Evolutionary conservation across 106 monocot species (phyloP).

Genomic region (Dendrobium huoshanense): DNA sequence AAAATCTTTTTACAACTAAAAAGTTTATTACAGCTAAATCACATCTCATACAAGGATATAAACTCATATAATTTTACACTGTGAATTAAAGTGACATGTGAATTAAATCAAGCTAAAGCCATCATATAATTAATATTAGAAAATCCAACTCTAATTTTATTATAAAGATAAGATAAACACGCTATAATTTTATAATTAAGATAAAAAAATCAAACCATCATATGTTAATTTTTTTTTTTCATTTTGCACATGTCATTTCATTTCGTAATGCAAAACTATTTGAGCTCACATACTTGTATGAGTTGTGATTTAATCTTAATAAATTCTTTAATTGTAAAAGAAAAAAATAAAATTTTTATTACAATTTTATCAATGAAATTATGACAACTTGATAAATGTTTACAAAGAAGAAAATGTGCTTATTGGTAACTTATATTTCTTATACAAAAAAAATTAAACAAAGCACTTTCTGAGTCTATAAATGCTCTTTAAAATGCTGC

Average conservation of each 20-base stretch:
- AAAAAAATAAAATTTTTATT: background rate
- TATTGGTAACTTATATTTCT: background rate
- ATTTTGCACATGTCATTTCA: too few species aligned
- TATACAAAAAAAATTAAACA: constrained; percentile 52
- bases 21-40: background rate
- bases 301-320: background rate
- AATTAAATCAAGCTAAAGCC: too few species aligned
- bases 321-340: background rate
- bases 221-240: too few species aligned
- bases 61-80: too few species aligned
- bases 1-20: background rate
- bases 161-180: too few species aligned
- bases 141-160: too few species aligned
- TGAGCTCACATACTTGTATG: background rate
- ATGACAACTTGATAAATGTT: background rate
- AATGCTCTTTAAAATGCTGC: constrained; percentile 84
- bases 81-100: too few species aligned
- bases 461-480: constrained; percentile 71
- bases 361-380: background rate
- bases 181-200: too few species aligned
- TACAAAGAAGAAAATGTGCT: too few species aligned
- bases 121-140: too few species aligned
- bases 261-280: too few species aligned
- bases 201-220: too few species aligned
- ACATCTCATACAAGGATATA: background rate